phyloP scores from a whole-genome alignment of 1,139 yeast genomes.

The Pichia sp. region DNA sequence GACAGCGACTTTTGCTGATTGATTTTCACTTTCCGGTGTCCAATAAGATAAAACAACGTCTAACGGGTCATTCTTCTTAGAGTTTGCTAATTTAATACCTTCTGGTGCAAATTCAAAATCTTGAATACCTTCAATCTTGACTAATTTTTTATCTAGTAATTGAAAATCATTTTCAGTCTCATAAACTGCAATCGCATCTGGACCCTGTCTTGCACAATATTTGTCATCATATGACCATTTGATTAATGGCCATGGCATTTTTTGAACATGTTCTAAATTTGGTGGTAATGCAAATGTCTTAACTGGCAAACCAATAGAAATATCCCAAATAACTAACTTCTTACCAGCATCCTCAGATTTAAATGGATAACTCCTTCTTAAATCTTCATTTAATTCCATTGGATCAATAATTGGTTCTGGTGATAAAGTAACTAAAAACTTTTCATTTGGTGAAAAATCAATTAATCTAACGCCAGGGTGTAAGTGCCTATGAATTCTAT shows the following conservation, averaged over 20 bases:
- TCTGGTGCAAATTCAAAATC: constrained; percentile 97
- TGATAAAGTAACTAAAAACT: constrained; percentile 84
- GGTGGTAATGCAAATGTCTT: constrained; percentile 91
- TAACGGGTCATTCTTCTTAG: constrained; percentile 41
- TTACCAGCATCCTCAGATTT: constrained; percentile 88
- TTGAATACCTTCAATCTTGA: constrained; percentile 77
- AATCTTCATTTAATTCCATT: constrained; percentile 35
- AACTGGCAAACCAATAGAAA: constrained; percentile 73
- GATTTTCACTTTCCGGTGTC: constrained; percentile 92
- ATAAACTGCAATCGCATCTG: constrained; percentile 87
- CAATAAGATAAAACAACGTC: constrained; percentile 80
- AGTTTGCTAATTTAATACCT: constrained; percentile 58
- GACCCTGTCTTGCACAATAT: constrained; percentile 93
- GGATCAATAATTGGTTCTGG: constrained; percentile 75
- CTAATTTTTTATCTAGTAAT: constrained; percentile 76
- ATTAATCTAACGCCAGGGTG: constrained; percentile 88
- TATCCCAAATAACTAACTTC: constrained; percentile 90
- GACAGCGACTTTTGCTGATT: constrained; percentile 90
- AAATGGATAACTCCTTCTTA: constrained; percentile 65
- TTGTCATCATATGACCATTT: constrained; percentile 94
- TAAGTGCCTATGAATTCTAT: constrained; percentile 66
- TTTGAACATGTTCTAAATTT: constrained; percentile 57
- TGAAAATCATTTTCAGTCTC: constrained; percentile 59
- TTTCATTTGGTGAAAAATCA: constrained; percentile 91
- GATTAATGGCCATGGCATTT: constrained; percentile 94